Base-by-base conservation (phyloP, 1,284 basidiomycete genomes). In the Xerocomus cyaneibrunnescens region DNA sequence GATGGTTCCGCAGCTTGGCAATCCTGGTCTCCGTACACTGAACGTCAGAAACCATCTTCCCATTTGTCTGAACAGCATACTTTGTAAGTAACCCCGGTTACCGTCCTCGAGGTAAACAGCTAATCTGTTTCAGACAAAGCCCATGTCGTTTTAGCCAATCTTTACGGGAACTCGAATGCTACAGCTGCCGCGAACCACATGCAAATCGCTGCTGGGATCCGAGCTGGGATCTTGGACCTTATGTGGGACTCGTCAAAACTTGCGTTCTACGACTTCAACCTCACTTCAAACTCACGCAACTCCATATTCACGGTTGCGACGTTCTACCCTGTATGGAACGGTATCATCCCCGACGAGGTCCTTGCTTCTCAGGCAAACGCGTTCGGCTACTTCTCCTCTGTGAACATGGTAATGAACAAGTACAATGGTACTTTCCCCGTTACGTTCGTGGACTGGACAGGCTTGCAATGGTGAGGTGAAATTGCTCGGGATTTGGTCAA, bases 251-350 rank as follows among this genome's bases (percentile, higher is more conserved):
- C 82, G 0, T 71, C 72, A 3, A 92, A 90, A 75, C 76, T 92
- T 25, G 91, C 85, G 5, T 96, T 94, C 74, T 95, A 95, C 67
- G 92, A 94, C 69, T 94, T 85, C 70, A 91, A 92, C 69, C 69
- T 84, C 40, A 85, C 81, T 3, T 78, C 82, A 4, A 83, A 85
- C 53, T 65, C 77, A 9, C 82, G 86, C 50, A 85, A 83, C 54
- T 66, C 64, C 21, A 66, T 91, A 42, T 94, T 85, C 72, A 83
- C 80, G 14, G 76, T 74, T 1, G 91, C 89, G 2, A 84, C 84
- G 1, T 92, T 89, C 70, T 95, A 92, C 69, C 92, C 94, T 0
- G 74, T 89, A 43, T 96, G 94, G 94, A 86, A 80, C 49, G 87
- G 84, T 22, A 92, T 97, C 62, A 76, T 92, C 44, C 94, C 94